Evolutionary conservation across 495 filamentous ascomycete genomes (phyloP).

Genomic region (Aspergillus nanangensis): DNA sequence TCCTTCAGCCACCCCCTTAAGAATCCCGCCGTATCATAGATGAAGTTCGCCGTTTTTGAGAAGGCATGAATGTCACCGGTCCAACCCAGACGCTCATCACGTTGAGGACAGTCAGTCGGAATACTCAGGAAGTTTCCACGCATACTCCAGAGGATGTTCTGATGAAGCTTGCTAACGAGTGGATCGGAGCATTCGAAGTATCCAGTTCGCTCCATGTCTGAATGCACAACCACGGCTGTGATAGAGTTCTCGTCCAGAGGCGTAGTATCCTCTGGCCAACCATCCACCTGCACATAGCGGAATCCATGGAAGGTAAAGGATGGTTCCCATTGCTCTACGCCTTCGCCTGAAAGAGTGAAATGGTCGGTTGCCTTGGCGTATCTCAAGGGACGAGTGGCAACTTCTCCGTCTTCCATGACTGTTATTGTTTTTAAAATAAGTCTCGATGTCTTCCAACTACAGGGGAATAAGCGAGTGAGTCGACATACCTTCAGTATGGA

Average conservation of each 20-base stretch:
- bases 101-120: conserved; percentile 52
- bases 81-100: conserved; percentile 55
- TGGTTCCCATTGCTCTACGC: conserved; percentile 10
- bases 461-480: background rate
- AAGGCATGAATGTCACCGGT: conserved; percentile 51
- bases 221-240: conserved; percentile 45
- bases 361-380: background rate
- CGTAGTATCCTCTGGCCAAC: conserved; percentile 25
- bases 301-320: conserved; percentile 54
- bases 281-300: conserved; percentile 45
- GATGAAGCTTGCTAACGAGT: conserved; percentile 44
- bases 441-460: background rate
- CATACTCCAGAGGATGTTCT: conserved; percentile 50
- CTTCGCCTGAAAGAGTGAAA: background rate
- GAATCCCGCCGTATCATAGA: conserved; percentile 47
- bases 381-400: conserved; percentile 8
- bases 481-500: conserved; percentile 10
- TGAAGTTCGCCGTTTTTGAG: conserved; percentile 41
- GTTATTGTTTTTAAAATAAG: no score
- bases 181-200: conserved; percentile 42
- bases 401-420: conserved; percentile 13
- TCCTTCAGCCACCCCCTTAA: conserved; percentile 44
- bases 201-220: conserved; percentile 45
- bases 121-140: conserved; percentile 49
- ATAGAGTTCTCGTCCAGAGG: conserved; percentile 23